These are phyloP conservation scores for Prunus persica DNA, from an alignment of 306 rosid genomes.

Conservation along the genomic window Prunus_persica_NCBIv2 NC_034011.1:25776001-25776500, in stretches of 20 bases:
- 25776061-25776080: not conserved
- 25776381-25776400: not conserved
- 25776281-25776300: slow-evolving; percentile 26
- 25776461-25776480: slow-evolving; percentile 56
- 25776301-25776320: not conserved
- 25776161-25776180: slow-evolving; percentile 28
- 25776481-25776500: slow-evolving; percentile 79
- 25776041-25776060: not conserved
- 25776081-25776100: not conserved
- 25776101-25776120: not conserved
- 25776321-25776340: not conserved
- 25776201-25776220: slow-evolving; percentile 66
- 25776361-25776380: not conserved
- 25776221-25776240: slow-evolving; percentile 48
- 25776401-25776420: slow-evolving; percentile 65
- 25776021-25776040: not conserved
- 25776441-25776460: slow-evolving; percentile 58
- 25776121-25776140: not conserved
- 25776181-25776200: slow-evolving; percentile 50
- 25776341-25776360: not conserved
- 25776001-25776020: not conserved
- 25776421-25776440: slow-evolving; percentile 68
- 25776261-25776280: slow-evolving; percentile 50
- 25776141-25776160: not conserved
- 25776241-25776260: slow-evolving; percentile 41